Evolutionary conservation across 2,329 filamentous ascomycete species (phyloP).

Genomic region (Cercospora brassicicola): DNA sequence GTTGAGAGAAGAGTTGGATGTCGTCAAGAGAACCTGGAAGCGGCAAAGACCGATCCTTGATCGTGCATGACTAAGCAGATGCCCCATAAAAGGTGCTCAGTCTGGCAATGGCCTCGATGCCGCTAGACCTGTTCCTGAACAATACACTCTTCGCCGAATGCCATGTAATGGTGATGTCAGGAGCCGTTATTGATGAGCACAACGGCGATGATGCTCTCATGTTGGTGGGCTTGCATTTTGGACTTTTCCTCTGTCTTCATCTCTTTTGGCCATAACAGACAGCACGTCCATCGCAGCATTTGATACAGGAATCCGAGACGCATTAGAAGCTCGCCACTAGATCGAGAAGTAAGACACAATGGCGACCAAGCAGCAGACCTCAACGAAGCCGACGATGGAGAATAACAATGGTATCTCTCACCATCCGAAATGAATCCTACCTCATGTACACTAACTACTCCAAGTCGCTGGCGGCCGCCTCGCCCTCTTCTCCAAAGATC

Average conservation of each 20-base stretch:
- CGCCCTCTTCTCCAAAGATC: constrained; percentile 22
- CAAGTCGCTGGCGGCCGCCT: constrained; percentile 23
- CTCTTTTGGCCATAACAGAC: not conserved
- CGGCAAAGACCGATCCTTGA: not conserved
- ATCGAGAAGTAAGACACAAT: constrained; percentile 2
- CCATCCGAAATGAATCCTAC: too few relatives aligned
- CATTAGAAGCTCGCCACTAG: not conserved
- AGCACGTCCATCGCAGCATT: not conserved
- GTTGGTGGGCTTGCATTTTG: not conserved
- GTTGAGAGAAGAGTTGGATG: not conserved
- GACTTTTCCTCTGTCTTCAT: not conserved
- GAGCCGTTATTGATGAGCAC: not conserved
- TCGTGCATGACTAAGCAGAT: not conserved
- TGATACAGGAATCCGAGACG: not conserved
- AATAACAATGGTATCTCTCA: constrained; percentile 25
- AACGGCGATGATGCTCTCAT: constrained; percentile 14
- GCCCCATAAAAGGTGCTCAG: not conserved
- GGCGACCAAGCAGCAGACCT: constrained; percentile 24
- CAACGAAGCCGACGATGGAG: constrained; percentile 29
- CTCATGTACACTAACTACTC: not conserved
- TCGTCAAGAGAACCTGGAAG: constrained; percentile 7
- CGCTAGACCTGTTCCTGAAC: constrained; percentile 16
- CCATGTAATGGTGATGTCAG: constrained; percentile 23
- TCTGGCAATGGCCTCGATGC: not conserved
- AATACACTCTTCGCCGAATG: not conserved